Conservation (phyloP, 2,329 filamentous ascomycete genomes). For the Fusarium sp. region DNA sequence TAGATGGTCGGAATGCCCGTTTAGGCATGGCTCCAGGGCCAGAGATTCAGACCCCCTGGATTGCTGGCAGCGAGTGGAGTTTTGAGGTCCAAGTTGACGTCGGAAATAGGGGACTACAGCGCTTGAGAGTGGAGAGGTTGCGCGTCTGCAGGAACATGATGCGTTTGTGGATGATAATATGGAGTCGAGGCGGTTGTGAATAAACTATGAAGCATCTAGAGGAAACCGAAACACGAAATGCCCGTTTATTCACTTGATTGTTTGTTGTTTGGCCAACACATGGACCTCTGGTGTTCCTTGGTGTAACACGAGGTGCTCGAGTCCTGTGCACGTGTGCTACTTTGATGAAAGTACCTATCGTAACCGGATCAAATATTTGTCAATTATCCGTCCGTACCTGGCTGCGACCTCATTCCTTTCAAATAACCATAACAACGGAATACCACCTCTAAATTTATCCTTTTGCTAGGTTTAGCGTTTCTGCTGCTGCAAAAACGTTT, state of each 20-base stretch:
- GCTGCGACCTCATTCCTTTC: neutral
- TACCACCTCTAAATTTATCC: constrained; percentile 2
- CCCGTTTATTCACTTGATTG: neutral
- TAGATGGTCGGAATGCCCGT: neutral
- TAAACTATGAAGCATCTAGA: neutral
- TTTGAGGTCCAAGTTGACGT: neutral
- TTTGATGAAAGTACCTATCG: neutral
- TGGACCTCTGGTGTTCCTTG: neutral
- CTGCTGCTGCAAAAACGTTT: too few relatives aligned
- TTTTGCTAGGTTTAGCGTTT: neutral
- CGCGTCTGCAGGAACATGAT: neutral
- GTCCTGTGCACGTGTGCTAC: neutral
- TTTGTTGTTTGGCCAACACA: neutral
- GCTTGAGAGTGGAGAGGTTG: neutral
- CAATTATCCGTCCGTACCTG: neutral
- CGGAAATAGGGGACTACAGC: neutral
- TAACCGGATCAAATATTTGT: neutral
- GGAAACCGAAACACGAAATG: neutral
- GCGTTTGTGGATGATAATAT: neutral
- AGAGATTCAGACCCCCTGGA: neutral
- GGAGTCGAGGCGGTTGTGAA: neutral
- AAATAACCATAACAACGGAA: neutral
- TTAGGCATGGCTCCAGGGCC: constrained; percentile 9
- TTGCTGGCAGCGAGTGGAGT: neutral
- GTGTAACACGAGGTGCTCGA: neutral